A percentile compares a stretch with the other conserved stretches of the same genome.
Conservation (phyloP, 2,329 filamentous ascomycete species). For the Metarhizium sp. region DNA sequence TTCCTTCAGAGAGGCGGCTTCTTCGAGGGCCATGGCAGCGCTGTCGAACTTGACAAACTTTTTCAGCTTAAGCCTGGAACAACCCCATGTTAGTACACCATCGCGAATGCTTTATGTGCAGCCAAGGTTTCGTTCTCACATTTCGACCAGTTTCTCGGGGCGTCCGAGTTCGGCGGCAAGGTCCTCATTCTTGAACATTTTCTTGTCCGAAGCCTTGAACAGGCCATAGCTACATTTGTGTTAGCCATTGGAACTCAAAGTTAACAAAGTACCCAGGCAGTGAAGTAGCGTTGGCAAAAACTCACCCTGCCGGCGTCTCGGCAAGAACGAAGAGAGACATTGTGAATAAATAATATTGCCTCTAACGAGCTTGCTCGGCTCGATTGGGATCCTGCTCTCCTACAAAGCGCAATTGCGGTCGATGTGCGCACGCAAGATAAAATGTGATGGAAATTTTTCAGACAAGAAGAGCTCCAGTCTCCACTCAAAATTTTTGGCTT, state of each 20-base stretch:
- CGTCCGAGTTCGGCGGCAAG: slow-evolving; percentile 65
- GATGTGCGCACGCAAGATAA: slow-evolving; percentile 23
- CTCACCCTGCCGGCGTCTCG: slow-evolving; percentile 78
- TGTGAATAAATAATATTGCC: slow-evolving; percentile 26
- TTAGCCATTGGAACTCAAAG: slow-evolving; percentile 16
- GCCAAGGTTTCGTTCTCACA: slow-evolving; percentile 45
- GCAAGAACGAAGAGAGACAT: slow-evolving; percentile 91
- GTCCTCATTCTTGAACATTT: slow-evolving; percentile 83
- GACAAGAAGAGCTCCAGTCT: slow-evolving; percentile 23
- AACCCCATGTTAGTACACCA: background rate
- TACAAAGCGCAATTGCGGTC: slow-evolving; percentile 26
- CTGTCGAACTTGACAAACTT: slow-evolving; percentile 97
- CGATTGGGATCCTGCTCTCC: slow-evolving; percentile 24
- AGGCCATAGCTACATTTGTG: slow-evolving; percentile 69
- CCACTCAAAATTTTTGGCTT: slow-evolving; percentile 31
- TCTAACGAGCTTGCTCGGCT: slow-evolving; percentile 20
- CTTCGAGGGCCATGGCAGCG: slow-evolving; percentile 79
- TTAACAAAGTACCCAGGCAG: background rate
- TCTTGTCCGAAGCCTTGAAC: slow-evolving; percentile 98
- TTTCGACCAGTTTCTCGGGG: slow-evolving; percentile 75
- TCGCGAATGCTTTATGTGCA: background rate
- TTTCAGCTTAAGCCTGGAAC: slow-evolving; percentile 79
- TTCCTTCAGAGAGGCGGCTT: slow-evolving; percentile 80
- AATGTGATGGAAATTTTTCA: slow-evolving; percentile 35
- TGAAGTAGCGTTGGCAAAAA: slow-evolving; percentile 12